These are phyloP conservation scores for Coemansia sp. DNA, from an alignment of 371 early-diverging fungal species.

Conservation along the genomic window DNA sequence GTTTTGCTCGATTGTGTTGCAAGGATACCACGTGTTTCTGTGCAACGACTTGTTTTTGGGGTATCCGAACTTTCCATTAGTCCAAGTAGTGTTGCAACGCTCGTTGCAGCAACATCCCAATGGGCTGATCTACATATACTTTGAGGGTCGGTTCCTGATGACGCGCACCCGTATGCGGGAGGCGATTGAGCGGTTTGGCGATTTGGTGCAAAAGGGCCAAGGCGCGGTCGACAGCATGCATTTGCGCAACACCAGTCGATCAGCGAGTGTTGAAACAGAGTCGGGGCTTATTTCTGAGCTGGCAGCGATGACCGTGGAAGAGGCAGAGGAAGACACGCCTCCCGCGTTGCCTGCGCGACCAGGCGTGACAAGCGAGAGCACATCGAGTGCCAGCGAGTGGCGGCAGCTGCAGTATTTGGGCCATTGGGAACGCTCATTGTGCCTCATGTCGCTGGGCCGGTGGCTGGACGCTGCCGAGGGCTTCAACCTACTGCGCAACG, in stretches of 20 bases:
- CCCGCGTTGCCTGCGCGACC: not conserved
- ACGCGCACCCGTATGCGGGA: slow-evolving; percentile 54
- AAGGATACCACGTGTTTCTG: slow-evolving; percentile 68
- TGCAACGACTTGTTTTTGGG: slow-evolving; percentile 58
- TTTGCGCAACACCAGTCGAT: not conserved
- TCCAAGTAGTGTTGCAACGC: slow-evolving; percentile 23
- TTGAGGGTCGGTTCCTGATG: slow-evolving; percentile 59
- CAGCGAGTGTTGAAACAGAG: not conserved
- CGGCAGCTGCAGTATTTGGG: slow-evolving; percentile 73
- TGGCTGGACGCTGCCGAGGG: slow-evolving; percentile 60
- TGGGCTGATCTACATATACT: slow-evolving; percentile 67
- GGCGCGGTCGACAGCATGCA: slow-evolving; percentile 19
- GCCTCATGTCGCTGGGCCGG: slow-evolving; percentile 52
- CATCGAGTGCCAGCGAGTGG: slow-evolving; percentile 60
- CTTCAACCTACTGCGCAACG: slow-evolving; percentile 59
- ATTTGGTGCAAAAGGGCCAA: slow-evolving; percentile 53
- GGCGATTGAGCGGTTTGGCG: slow-evolving; percentile 57
- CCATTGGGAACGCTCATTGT: slow-evolving; percentile 65
- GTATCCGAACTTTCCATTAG: slow-evolving; percentile 41
- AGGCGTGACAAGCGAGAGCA: slow-evolving; percentile 43
- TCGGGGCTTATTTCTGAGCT: slow-evolving; percentile 25
- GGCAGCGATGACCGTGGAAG: slow-evolving; percentile 2
- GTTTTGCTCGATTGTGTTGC: slow-evolving; percentile 65
- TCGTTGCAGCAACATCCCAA: slow-evolving; percentile 53
- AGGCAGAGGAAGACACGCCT: not conserved